Percentiles rank a stretch among this genome's conserved stretches.
Evolutionary conservation across 2,329 filamentous ascomycete species (phyloP).

Genomic region (Phialophora expanda): DNA sequence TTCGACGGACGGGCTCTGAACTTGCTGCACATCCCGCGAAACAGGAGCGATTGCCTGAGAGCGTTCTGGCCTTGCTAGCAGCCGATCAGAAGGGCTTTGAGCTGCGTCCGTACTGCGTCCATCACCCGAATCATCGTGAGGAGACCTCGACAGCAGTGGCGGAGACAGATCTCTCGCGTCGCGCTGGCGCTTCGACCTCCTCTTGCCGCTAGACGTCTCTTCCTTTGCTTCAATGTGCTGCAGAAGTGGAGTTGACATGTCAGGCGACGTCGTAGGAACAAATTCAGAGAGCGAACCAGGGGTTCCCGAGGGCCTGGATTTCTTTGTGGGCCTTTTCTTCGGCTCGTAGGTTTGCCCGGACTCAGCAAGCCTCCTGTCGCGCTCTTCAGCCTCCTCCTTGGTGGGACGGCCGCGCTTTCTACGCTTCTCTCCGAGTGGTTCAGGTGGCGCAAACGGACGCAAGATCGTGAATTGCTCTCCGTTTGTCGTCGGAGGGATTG

Average conservation of each 20-base stretch:
- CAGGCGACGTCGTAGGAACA: conserved; percentile 26
- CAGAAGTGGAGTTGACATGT: conserved; percentile 29
- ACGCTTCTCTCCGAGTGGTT: conserved; percentile 26
- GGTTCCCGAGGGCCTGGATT: conserved; percentile 36
- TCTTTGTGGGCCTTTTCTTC: conserved; percentile 39
- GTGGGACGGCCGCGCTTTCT: conserved; percentile 39
- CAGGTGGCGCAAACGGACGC: conserved; percentile 27
- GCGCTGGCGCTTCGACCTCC: conserved; percentile 24
- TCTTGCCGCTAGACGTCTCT: conserved; percentile 35
- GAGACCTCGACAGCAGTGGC: conserved; percentile 20
- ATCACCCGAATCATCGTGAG: conserved; percentile 31
- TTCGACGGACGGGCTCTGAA: conserved; percentile 22
- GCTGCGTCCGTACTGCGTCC: conserved; percentile 30
- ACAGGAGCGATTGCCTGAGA: conserved; percentile 26
- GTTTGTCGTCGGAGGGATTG: conserved; percentile 35
- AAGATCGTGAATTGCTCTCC: conserved; percentile 35
- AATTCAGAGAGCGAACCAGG: conserved; percentile 28
- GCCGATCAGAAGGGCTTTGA: conserved; percentile 33
- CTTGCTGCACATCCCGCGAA: conserved; percentile 25
- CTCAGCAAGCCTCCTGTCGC: conserved; percentile 35
- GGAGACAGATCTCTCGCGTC: conserved; percentile 22
- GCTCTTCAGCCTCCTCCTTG: conserved; percentile 40
- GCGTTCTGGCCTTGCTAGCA: conserved; percentile 32
- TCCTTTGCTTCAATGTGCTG: conserved; percentile 23
- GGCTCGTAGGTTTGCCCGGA: conserved; percentile 38